Conservation (phyloP, 352 stramenopile species). For the Globisporangium barbulae region DNA sequence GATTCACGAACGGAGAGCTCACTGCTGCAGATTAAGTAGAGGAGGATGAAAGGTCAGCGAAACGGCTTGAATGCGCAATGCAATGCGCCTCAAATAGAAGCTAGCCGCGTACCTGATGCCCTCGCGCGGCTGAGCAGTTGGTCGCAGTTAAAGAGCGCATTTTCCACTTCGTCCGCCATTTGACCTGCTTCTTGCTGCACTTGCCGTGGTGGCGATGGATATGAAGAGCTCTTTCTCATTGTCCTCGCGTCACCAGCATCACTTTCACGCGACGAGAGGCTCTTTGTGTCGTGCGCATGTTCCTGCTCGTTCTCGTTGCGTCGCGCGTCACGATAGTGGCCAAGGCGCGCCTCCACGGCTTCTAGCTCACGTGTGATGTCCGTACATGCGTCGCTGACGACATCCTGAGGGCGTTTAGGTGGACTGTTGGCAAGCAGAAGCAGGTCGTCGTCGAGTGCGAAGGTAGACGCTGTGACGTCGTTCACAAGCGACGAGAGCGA, state of each 20-base stretch:
- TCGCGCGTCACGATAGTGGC: conserved; percentile 18
- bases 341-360: conserved; percentile 35
- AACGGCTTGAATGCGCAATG: neutral
- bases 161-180: conserved; percentile 53
- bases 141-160: conserved; percentile 47
- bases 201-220: conserved; percentile 8
- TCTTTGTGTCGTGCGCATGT: neutral
- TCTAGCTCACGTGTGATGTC: conserved; percentile 42
- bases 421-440: neutral
- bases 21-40: neutral
- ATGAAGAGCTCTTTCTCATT: neutral
- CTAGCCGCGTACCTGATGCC: neutral
- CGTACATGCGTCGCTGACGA: conserved; percentile 32
- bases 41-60: neutral
- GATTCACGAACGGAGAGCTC: neutral
- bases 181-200: conserved; percentile 35
- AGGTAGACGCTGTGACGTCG: conserved; percentile 8
- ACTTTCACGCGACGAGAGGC: neutral
- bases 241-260: neutral
- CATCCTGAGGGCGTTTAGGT: neutral
- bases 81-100: conserved; percentile 1
- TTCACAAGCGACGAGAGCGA: conserved; percentile 21
- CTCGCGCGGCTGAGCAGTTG: conserved; percentile 34
- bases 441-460: conserved; percentile 2
- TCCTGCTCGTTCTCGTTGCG: neutral